Evolutionary conservation across 306 rosid genomes (phyloP).

Genomic region (Cicer arietinum): DNA sequence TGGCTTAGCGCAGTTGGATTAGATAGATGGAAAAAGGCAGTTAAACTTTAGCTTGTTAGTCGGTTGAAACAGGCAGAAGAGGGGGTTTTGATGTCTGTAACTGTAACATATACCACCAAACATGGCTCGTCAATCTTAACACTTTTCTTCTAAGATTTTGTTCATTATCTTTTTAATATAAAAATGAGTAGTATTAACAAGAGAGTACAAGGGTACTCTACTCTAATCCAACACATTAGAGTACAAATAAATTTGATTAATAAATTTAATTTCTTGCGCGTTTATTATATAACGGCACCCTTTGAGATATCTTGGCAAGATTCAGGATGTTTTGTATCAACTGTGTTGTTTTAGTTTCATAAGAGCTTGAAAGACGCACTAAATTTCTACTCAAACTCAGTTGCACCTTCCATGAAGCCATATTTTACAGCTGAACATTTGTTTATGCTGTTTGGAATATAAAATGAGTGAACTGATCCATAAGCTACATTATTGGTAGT

Average conservation of each 20-base stretch:
- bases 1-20: neutral
- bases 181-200: too few species aligned
- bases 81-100: neutral
- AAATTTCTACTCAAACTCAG: constrained; percentile 20
- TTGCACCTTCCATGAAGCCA: constrained; percentile 34
- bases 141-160: constrained; percentile 1
- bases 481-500: constrained; percentile 33
- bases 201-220: too few species aligned
- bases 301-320: constrained; percentile 2
- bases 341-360: neutral
- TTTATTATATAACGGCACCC: constrained; percentile 10
- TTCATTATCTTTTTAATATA: too few species aligned
- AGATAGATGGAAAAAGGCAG: neutral
- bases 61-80: neutral
- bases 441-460: constrained; percentile 29
- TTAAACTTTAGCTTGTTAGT: neutral
- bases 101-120: neutral
- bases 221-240: too few species aligned
- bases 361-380: constrained; percentile 2
- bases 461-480: constrained; percentile 22
- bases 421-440: constrained; percentile 25
- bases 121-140: constrained; percentile 11
- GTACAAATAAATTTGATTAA: neutral
- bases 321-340: constrained; percentile 10
- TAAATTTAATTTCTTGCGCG: neutral